phyloP scores from a whole-genome alignment of 495 filamentous ascomycete species.

The Aspergillus ellipticus region DNA sequence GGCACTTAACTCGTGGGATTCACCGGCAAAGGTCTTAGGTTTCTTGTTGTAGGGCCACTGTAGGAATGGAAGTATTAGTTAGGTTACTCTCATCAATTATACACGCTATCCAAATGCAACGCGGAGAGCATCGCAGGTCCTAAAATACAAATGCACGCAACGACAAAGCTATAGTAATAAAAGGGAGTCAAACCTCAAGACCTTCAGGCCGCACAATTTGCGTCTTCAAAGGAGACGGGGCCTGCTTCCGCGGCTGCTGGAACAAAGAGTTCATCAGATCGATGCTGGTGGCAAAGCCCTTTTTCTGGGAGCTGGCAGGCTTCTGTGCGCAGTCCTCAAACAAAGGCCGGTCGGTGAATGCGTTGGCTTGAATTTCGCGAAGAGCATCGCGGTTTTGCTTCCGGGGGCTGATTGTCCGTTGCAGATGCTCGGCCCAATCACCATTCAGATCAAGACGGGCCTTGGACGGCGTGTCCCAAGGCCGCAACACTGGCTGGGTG shows the following conservation, averaged over 20 bases:
- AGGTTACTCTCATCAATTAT: constrained; percentile 25
- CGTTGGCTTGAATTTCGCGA: constrained; percentile 54
- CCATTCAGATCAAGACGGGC: constrained; percentile 53
- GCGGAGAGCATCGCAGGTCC: constrained; percentile 7
- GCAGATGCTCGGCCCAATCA: constrained; percentile 89
- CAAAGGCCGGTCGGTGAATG: constrained; percentile 41
- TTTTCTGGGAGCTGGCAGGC: constrained; percentile 35
- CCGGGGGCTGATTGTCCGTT: constrained; percentile 84
- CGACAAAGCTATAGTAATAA: constrained; percentile 17
- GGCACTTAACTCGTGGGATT: constrained; percentile 53
- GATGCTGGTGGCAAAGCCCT: constrained; percentile 71
- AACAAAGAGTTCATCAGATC: constrained; percentile 92
- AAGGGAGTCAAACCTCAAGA: constrained; percentile 68
- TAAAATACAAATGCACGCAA: constrained; percentile 20
- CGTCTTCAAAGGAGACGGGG: constrained; percentile 36
- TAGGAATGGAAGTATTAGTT: constrained; percentile 40
- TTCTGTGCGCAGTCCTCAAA: constrained; percentile 35
- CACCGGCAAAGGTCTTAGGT: constrained; percentile 58
- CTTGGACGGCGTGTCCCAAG: constrained; percentile 57
- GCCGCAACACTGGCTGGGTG: constrained; percentile 33
- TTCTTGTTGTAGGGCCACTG: constrained; percentile 87
- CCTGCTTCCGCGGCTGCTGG: constrained; percentile 42
- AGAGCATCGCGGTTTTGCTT: constrained; percentile 75
- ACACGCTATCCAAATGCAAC: neutral
- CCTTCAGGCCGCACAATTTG: constrained; percentile 51